phyloP scores from a whole-genome alignment of 176 grass and related monocot species.

The Lolium rigidum region DNA sequence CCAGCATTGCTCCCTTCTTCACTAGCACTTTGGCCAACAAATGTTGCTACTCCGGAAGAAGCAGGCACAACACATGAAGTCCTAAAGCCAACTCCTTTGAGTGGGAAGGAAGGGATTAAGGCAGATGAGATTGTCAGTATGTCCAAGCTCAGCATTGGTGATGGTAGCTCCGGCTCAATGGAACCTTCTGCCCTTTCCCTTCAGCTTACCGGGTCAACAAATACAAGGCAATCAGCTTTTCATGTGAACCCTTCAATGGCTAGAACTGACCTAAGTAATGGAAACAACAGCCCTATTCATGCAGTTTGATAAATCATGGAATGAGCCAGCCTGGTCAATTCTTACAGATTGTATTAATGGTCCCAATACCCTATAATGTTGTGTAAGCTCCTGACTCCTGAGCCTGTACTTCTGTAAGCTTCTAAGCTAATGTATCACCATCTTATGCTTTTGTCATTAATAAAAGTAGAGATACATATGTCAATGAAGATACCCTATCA shows the following conservation, averaged over 20 bases:
- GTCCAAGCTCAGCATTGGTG: constrained; percentile 85
- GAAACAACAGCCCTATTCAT: constrained; percentile 77
- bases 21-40: constrained; percentile 53
- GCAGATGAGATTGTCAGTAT: constrained; percentile 74
- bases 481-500: constrained; percentile 7
- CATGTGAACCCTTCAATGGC: constrained; percentile 59
- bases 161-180: constrained; percentile 39
- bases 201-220: constrained; percentile 60
- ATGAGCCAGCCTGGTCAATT: constrained; percentile 16
- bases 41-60: constrained; percentile 48
- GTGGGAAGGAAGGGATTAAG: constrained; percentile 59
- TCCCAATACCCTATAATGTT: constrained; percentile 27
- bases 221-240: constrained; percentile 73
- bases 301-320: constrained; percentile 64
- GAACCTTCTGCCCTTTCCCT: constrained; percentile 73
- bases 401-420: constrained; percentile 46
- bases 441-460: constrained; percentile 33
- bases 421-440: constrained; percentile 41
- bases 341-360: constrained; percentile 39
- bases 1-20: constrained; percentile 53
- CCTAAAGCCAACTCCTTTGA: constrained; percentile 67
- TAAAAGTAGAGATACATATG: constrained; percentile 39
- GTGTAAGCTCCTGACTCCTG: constrained; percentile 7
- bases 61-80: constrained; percentile 53
- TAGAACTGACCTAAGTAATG: constrained; percentile 68